Evolutionary conservation across 441 rosid species (phyloP).

Genomic region (Adansonia gregorii): DNA sequence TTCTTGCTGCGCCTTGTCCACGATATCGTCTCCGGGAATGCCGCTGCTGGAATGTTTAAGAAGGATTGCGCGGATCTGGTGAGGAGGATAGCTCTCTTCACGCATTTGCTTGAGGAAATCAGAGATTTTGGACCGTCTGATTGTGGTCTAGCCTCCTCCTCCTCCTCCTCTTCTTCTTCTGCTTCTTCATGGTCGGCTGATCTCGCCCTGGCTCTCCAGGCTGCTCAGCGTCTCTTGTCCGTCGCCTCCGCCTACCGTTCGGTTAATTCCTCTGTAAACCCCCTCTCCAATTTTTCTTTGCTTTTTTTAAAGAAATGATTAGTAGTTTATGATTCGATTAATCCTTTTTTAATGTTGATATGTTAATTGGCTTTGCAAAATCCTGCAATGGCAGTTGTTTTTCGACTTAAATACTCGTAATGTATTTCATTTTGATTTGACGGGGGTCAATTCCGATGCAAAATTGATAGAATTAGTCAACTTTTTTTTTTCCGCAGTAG

Average conservation of each 20-base stretch:
- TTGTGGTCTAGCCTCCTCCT: slow-evolving; percentile 1
- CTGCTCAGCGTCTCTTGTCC: slow-evolving; percentile 60
- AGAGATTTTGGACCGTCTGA: slow-evolving; percentile 42
- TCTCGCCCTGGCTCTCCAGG: slow-evolving; percentile 57
- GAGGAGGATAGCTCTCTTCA: slow-evolving; percentile 65
- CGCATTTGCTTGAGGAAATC: slow-evolving; percentile 85
- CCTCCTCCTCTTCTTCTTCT: slow-evolving; percentile 36
- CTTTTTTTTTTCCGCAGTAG: background rate
- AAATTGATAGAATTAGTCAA: background rate
- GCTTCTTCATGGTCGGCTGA: slow-evolving; percentile 36
- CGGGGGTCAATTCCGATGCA: background rate
- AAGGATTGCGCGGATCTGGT: slow-evolving; percentile 87
- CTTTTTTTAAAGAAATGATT: background rate
- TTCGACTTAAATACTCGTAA: background rate
- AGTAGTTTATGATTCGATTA: background rate
- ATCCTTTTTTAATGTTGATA: background rate
- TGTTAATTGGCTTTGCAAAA: background rate
- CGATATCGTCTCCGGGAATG: slow-evolving; percentile 42
- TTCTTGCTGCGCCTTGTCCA: slow-evolving; percentile 49
- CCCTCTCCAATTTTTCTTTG: background rate
- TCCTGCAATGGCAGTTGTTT: background rate
- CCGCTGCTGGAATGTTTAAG: slow-evolving; percentile 44
- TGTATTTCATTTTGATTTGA: background rate
- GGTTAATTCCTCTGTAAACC: slow-evolving; percentile 49
- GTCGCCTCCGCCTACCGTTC: slow-evolving; percentile 28